Percentiles rank a stretch among this genome's conserved stretches.
These are phyloP conservation scores for Toxicodendron radicans DNA, from an alignment of 345 rosid species.

Conservation along the genomic window DNA sequence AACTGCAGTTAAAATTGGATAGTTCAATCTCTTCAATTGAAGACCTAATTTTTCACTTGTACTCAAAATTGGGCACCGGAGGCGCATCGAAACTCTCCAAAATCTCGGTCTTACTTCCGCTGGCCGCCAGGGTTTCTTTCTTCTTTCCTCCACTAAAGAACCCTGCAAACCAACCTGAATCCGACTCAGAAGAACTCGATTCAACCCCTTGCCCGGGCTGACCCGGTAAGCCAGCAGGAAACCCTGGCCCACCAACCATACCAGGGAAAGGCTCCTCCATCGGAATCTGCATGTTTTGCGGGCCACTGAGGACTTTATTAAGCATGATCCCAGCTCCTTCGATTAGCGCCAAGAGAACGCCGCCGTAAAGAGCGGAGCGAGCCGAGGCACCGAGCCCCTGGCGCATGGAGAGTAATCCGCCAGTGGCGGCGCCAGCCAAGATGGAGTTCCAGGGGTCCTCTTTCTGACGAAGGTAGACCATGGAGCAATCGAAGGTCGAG, in stretches of 20 bases:
- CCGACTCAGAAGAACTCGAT: slow-evolving; percentile 32
- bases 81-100: slow-evolving; percentile 86
- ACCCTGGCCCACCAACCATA: slow-evolving; percentile 31
- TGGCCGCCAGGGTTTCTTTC: slow-evolving; percentile 31
- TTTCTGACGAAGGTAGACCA: slow-evolving; percentile 82
- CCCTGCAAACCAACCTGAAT: slow-evolving; percentile 57
- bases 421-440: slow-evolving; percentile 81
- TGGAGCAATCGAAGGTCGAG: slow-evolving; percentile 73
- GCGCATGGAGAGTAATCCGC: slow-evolving; percentile 71
- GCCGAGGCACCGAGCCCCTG: slow-evolving; percentile 58
- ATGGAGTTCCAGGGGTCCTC: slow-evolving; percentile 95
- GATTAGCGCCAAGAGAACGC: slow-evolving; percentile 56
- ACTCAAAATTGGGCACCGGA: slow-evolving; percentile 63
- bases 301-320: slow-evolving; percentile 45
- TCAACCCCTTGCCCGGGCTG: slow-evolving; percentile 28
- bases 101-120: slow-evolving; percentile 58
- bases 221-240: slow-evolving; percentile 34
- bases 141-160: slow-evolving; percentile 53
- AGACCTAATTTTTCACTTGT: slow-evolving; percentile 41
- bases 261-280: slow-evolving; percentile 47
- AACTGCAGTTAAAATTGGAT: background rate
- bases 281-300: slow-evolving; percentile 40
- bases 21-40: background rate
- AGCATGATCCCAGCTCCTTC: slow-evolving; percentile 67
- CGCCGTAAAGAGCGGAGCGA: slow-evolving; percentile 57